These are phyloP conservation scores for Agrocybe pediades DNA, from an alignment of 768 basidiomycete genomes.

Conservation along the genomic window DNA sequence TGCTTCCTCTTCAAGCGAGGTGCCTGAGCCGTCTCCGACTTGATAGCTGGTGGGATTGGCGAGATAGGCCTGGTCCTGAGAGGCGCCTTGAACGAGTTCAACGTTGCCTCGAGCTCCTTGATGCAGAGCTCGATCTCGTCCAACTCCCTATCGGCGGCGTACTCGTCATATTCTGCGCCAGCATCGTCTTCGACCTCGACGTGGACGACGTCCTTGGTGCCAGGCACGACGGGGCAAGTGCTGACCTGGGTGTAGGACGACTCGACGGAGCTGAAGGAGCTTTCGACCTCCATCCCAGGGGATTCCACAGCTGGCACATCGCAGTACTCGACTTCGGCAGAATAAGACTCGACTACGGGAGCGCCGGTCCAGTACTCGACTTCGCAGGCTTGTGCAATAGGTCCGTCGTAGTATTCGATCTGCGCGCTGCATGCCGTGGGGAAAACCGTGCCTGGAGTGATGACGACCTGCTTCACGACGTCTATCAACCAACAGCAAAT, in stretches of 20 bases:
- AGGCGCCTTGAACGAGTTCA: background rate
- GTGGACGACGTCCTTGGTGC: background rate
- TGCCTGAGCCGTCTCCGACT: background rate
- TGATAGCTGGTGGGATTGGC: background rate
- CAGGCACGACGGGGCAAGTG: background rate
- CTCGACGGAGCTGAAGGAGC: background rate
- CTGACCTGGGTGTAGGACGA: no score
- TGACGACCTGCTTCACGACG: slow-evolving; percentile 19
- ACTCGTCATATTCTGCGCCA: no score
- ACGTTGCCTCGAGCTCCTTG: background rate
- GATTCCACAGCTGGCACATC: background rate
- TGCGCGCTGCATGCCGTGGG: slow-evolving; percentile 13
- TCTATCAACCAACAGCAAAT: slow-evolving; percentile 3
- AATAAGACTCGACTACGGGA: background rate
- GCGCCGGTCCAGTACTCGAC: slow-evolving; percentile 5
- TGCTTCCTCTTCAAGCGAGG: slow-evolving; percentile 3
- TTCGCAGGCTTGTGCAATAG: slow-evolving; percentile 1
- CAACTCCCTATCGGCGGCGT: background rate
- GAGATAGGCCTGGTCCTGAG: no score
- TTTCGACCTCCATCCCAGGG: background rate
- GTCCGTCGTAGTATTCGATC: slow-evolving; percentile 18
- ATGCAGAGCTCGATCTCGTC: background rate
- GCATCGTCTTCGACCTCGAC: background rate
- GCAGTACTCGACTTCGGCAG: background rate
- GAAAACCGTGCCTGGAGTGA: slow-evolving; percentile 12